Evolutionary conservation across 768 basidiomycete species (phyloP), one percentile per base, ranked within the genome.

Genomic region (Pholiota microspora): DNA sequence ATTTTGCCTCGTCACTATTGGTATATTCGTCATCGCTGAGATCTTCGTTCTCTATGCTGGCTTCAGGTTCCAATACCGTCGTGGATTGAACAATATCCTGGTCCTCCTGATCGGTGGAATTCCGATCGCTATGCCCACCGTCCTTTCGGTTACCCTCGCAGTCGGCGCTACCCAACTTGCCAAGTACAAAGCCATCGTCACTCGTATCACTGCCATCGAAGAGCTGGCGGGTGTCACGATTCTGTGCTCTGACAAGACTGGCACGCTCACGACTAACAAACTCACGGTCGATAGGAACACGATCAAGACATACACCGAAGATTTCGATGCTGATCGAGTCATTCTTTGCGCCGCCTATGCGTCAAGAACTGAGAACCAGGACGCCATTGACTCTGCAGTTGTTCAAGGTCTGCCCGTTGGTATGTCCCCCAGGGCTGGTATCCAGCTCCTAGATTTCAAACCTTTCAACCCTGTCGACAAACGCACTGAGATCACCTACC

Each of bases 61-160:
- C 47, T 98, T 94, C 88, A 80, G 77, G 57, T 98, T 90, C 81
- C 74, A 66, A 52, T 98, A 98, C 77, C 92, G 96, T 66, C 88
- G 89, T 58, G 96, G 95, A 77, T 86, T 98, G 64, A 86, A 98
- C 83, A 89, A 94, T 79, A 94, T 98, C 75, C 84, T 98, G 35
- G 96, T 98, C 59, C 92, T 98, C 69, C 83, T 98, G 85, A 98
- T 98, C 74, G 96, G 96, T 80, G 96, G 96, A 79, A 98, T 98
- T 68, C 96, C 96, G 64, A 98, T 98, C 73, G 96, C 96, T 68
- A 98, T 98, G 96, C 96, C 96, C 62, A 98, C 96, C 54, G 95
- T 98, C 61, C 75, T 98, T 55, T 97, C 94, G 52, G 96, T 98
- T 72, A 98, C 96, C 27, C 92, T 98, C 64, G 96, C 96, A 48